Conservation (phyloP, 495 filamentous ascomycete genomes). For the Coniosporium apollinis region DNA sequence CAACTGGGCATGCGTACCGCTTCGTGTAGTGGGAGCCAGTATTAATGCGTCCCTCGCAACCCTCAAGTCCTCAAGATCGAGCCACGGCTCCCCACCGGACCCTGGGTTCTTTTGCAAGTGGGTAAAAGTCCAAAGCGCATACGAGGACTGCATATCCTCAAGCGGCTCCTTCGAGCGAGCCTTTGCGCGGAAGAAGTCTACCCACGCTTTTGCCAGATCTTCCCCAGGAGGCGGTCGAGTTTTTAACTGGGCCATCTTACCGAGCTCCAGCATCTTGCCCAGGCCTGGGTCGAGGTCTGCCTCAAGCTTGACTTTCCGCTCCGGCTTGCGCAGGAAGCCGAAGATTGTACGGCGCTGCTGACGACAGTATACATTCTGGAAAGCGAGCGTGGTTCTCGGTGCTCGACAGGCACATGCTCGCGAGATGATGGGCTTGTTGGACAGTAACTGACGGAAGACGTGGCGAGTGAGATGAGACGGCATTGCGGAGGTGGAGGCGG, state of each 20-base stretch:
- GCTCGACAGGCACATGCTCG: constrained; percentile 22
- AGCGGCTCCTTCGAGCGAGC: constrained; percentile 35
- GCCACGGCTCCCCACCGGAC: constrained; percentile 23
- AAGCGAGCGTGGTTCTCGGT: neutral
- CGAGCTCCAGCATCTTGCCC: constrained; percentile 35
- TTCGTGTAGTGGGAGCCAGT: constrained; percentile 23
- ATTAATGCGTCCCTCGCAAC: constrained; percentile 24
- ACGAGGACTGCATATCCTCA: constrained; percentile 47
- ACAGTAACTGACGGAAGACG: constrained; percentile 53
- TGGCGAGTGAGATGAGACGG: constrained; percentile 64
- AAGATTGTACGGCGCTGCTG: constrained; percentile 36
- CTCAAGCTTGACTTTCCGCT: constrained; percentile 33
- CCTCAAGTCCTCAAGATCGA: constrained; percentile 36
- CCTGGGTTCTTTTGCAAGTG: too few relatives aligned
- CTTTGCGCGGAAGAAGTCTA: constrained; percentile 36
- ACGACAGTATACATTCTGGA: constrained; percentile 8
- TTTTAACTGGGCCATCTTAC: constrained; percentile 26
- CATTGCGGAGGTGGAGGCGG: constrained; percentile 44
- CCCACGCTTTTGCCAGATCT: constrained; percentile 46
- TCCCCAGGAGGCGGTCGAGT: constrained; percentile 39
- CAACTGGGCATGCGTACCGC: constrained; percentile 32
- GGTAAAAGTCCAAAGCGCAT: constrained; percentile 38
- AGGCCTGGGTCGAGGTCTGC: constrained; percentile 44
- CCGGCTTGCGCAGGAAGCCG: constrained; percentile 38
- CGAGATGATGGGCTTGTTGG: constrained; percentile 38